Evolutionary conservation across 2,329 filamentous ascomycete species (phyloP).

Genomic region (Alternaria brassicicola): DNA sequence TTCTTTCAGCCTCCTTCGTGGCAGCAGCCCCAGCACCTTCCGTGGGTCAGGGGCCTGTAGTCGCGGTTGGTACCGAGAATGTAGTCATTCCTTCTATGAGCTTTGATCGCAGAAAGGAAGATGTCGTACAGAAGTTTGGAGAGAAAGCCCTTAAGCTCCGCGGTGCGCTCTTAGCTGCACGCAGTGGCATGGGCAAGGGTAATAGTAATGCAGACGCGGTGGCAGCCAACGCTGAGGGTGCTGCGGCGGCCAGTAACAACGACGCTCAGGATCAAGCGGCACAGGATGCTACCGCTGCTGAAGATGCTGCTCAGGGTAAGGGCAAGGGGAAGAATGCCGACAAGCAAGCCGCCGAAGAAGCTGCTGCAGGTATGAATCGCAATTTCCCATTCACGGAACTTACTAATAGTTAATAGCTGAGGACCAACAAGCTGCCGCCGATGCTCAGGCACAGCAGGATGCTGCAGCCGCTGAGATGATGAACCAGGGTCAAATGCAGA

Average conservation of each 20-base stretch:
- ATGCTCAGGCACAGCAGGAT: neutral
- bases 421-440: constrained; percentile 11
- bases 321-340: constrained; percentile 12
- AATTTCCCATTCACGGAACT: neutral
- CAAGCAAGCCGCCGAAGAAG: constrained; percentile 7
- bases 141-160: constrained; percentile 38
- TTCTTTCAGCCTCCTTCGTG: constrained; percentile 44
- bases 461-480: constrained; percentile 3
- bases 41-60: constrained; percentile 35
- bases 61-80: constrained; percentile 31
- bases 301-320: constrained; percentile 10
- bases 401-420: constrained; percentile 4
- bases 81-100: constrained; percentile 28
- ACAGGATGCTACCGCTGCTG: constrained; percentile 10
- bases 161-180: constrained; percentile 30
- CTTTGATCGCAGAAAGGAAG: constrained; percentile 30
- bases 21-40: constrained; percentile 41
- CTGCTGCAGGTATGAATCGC: constrained; percentile 1
- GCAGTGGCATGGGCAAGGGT: constrained; percentile 17
- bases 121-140: constrained; percentile 29
- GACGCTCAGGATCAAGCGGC: constrained; percentile 15
- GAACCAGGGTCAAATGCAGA: neutral
- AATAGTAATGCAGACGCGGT: constrained; percentile 12
- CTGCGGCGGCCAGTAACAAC: constrained; percentile 3
- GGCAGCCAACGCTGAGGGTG: constrained; percentile 6